Percentiles rank a stretch among this genome's conserved stretches.
These are phyloP conservation scores for Nothophoma quercina DNA, from an alignment of 2,329 filamentous ascomycete genomes.

Conservation along the genomic window DNA sequence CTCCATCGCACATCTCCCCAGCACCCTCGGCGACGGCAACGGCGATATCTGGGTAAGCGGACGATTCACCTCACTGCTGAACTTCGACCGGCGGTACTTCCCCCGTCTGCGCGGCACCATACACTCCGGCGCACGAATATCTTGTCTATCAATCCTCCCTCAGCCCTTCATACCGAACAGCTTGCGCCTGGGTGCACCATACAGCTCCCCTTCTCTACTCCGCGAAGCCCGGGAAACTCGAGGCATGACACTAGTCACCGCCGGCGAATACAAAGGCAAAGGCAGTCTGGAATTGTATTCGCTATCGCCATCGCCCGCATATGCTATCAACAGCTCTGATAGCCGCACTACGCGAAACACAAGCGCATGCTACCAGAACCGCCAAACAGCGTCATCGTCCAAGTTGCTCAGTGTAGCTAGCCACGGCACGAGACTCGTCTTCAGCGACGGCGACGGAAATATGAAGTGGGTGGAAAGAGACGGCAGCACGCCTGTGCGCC, in stretches of 20 bases:
- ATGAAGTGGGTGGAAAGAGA: constrained; percentile 93
- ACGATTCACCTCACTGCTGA: constrained; percentile 85
- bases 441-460: constrained; percentile 82
- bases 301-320: constrained; percentile 53
- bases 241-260: constrained; percentile 52
- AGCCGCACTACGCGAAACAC: constrained; percentile 52
- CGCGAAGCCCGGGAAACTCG: constrained; percentile 60
- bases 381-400: constrained; percentile 80
- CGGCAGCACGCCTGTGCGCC: constrained; percentile 64
- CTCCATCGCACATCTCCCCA: constrained; percentile 79
- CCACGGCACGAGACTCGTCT: constrained; percentile 83
- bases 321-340: constrained; percentile 41
- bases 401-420: constrained; percentile 82
- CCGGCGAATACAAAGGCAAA: constrained; percentile 9
- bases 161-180: constrained; percentile 71
- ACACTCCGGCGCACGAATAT: constrained; percentile 82
- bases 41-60: constrained; percentile 88
- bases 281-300: constrained; percentile 83
- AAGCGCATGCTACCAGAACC: constrained; percentile 63
- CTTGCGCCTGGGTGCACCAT: constrained; percentile 63
- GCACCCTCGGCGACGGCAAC: constrained; percentile 65
- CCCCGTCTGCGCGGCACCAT: constrained; percentile 79
- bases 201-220: constrained; percentile 64
- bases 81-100: constrained; percentile 88
- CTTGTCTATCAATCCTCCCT: constrained; percentile 73